Conservation (phyloP, 2,329 filamentous ascomycete genomes). For the Ophiostoma angusticollis region DNA sequence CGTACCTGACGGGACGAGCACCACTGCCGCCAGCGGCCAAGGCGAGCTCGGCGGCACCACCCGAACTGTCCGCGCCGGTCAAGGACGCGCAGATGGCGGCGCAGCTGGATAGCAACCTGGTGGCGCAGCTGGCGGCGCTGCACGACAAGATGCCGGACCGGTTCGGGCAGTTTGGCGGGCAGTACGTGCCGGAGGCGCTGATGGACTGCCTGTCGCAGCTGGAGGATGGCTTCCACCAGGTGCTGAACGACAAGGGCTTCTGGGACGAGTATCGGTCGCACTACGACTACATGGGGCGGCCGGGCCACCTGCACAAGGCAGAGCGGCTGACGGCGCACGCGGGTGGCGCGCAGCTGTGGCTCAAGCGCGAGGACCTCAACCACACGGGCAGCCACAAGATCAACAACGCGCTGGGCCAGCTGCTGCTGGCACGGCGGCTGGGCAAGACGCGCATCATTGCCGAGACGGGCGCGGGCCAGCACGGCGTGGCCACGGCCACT, state of each 20-base stretch:
- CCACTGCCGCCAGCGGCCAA: conserved; percentile 51
- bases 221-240: conserved; percentile 79
- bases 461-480: conserved; percentile 93
- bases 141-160: conserved; percentile 71
- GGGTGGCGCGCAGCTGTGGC: conserved; percentile 89
- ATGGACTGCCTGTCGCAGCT: conserved; percentile 94
- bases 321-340: conserved; percentile 78
- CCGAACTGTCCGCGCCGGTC: conserved; percentile 46
- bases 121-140: conserved; percentile 73
- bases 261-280: conserved; percentile 96
- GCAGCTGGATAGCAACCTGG: conserved; percentile 44
- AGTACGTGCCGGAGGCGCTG: conserved; percentile 92
- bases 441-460: conserved; percentile 97
- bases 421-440: conserved; percentile 70
- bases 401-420: conserved; percentile 93
- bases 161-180: conserved; percentile 92
- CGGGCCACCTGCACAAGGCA: conserved; percentile 81
- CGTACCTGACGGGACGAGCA: conserved; percentile 41
- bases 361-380: conserved; percentile 95
- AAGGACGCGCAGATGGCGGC: conserved; percentile 38
- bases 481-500: conserved; percentile 93
- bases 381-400: conserved; percentile 99
- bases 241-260: conserved; percentile 77
- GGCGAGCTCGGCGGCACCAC: conserved; percentile 32
- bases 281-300: conserved; percentile 94